Evolutionary conservation across 495 filamentous ascomycete species (phyloP).

Genomic region (Aspergillus ellipticus): DNA sequence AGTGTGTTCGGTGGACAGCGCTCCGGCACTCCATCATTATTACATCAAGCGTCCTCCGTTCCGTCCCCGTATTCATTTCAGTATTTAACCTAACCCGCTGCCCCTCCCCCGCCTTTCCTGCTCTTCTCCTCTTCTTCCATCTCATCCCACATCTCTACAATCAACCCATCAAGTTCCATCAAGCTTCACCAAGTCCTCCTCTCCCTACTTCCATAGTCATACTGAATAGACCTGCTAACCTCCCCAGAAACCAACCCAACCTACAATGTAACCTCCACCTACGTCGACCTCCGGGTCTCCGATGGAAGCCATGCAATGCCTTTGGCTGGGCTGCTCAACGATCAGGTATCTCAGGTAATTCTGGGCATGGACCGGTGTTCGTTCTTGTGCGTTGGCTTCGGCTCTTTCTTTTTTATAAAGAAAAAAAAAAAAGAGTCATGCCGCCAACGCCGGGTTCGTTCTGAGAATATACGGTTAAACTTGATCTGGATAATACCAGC

Average conservation of each 20-base stretch:
- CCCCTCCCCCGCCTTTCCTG: not conserved
- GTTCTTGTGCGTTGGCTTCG: slow-evolving; percentile 33
- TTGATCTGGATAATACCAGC: slow-evolving; percentile 99
- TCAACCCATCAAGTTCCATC: not conserved
- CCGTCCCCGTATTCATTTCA: not conserved
- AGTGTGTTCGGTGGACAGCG: no score
- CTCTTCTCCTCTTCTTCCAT: not conserved
- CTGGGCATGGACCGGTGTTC: slow-evolving; percentile 68
- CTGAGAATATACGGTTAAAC: slow-evolving; percentile 98
- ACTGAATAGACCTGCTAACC: not conserved
- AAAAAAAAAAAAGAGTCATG: not conserved
- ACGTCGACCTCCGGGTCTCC: slow-evolving; percentile 5
- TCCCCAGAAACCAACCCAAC: not conserved
- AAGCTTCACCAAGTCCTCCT: not conserved
- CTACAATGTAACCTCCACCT: slow-evolving; percentile 22
- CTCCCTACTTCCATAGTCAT: not conserved
- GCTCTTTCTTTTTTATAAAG: slow-evolving; percentile 7
- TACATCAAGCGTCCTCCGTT: no score
- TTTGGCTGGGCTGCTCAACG: slow-evolving; percentile 39
- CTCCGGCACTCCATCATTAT: no score
- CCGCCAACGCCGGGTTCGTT: slow-evolving; percentile 44
- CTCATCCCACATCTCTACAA: not conserved
- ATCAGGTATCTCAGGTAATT: slow-evolving; percentile 64
- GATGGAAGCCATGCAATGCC: slow-evolving; percentile 41
- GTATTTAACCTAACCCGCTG: not conserved